Evolutionary conservation across 2,329 filamentous ascomycete genomes (phyloP).

Genomic region (Aspergillus piperis): DNA sequence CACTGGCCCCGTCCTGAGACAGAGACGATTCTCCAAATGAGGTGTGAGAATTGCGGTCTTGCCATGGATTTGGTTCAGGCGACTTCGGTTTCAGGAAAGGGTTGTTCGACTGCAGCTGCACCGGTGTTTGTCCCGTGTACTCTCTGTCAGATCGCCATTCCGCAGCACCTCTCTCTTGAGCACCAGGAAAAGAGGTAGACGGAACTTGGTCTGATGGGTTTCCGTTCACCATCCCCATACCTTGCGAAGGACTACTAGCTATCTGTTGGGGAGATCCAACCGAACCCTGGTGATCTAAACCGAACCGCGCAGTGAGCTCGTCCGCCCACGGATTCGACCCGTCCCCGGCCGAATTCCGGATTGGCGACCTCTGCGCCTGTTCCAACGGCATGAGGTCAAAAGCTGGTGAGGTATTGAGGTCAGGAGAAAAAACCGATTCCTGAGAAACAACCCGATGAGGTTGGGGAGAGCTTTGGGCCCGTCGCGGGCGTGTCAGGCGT

Average conservation of each 20-base stretch:
- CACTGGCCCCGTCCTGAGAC: conserved; percentile 25
- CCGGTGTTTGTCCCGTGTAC: conserved; percentile 21
- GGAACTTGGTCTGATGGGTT: conserved; percentile 22
- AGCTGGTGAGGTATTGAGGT: conserved; percentile 40
- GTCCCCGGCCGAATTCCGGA: conserved; percentile 31
- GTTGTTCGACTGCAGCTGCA: conserved; percentile 42
- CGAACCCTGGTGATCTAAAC: conserved; percentile 13
- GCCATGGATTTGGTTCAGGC: conserved; percentile 24
- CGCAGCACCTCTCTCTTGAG: conserved; percentile 23
- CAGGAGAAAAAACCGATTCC: conserved; percentile 40
- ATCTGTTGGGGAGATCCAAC: conserved; percentile 11
- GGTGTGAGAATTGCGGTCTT: conserved; percentile 19
- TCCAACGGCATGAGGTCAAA: conserved; percentile 42
- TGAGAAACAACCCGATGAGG: conserved; percentile 28
- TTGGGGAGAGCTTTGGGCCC: conserved; percentile 32
- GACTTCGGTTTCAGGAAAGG: conserved; percentile 39
- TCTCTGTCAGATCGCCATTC: conserved; percentile 27
- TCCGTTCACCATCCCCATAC: conserved; percentile 7
- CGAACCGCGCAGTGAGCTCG: conserved; percentile 27
- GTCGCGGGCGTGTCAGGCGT: conserved; percentile 29
- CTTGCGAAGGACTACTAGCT: conserved; percentile 4
- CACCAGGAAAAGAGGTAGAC: conserved; percentile 25
- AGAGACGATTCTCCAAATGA: conserved; percentile 23
- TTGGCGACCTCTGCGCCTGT: conserved; percentile 39
- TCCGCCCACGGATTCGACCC: conserved; percentile 37